Base-by-base conservation (phyloP, 331 rosid species). In the Telfairia occidentalis region DNA sequence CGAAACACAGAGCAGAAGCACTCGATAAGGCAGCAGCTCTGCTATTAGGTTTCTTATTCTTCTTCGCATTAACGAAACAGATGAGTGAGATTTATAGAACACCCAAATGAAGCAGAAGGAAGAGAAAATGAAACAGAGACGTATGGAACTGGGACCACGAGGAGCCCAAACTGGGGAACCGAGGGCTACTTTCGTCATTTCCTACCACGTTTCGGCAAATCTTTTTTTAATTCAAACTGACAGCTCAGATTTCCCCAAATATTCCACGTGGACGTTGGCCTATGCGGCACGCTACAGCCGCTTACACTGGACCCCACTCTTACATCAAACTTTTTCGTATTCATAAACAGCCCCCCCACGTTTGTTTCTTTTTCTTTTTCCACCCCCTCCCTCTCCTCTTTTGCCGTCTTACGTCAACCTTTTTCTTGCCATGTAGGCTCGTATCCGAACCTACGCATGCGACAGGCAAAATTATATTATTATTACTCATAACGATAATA, bases 261-360 rank as follows among this genome's bases (percentile, higher is more conserved):
- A 9, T 57, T 77, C 84, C 91, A 87, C 89, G 89, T 83, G 79
- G 28, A n/a, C 59, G 7, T 2, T 64, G 12, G 13, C 43, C 85
- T 78, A 83, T 81, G 91, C 89, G 89, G 87, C 89, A 81, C 78
- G 81, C 78, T 84, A 84, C 82, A 85, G 87, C 89, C 91, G 87
- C 84, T 81, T 75, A 32, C 74, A 79, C 84, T 43, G 83, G 88
- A 81, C 12, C 87, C 90, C 67, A 43, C 72, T n/a, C 40, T 50
- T 28, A 9, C 77, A 69, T 45, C 42, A 6, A 50, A 59, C 37
- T 9, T 16, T 43, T 43, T 70, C 58, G 0, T 52, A 30, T 28
- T 5, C 15, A 0, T 3, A 6, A 15, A 34, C 15, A 37, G 5
- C 19, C 29, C 42, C 16, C 42, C 10, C 42, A 32, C 64, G 9